Conservation (phyloP, 257 asterid genomes). For the Cordia subcordata region DNA sequence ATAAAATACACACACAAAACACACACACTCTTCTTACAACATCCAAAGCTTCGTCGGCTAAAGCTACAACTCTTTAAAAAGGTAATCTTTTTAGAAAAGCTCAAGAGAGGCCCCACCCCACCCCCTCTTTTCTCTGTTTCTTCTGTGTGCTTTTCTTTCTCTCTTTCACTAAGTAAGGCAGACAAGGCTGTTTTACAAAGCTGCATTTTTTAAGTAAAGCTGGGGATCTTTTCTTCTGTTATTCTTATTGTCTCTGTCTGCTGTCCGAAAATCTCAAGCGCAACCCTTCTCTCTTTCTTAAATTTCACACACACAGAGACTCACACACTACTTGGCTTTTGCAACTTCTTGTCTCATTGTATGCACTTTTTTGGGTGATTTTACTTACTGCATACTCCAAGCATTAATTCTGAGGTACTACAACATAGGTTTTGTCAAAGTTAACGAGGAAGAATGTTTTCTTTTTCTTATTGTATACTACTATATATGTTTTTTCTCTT, state of each 20-base stretch:
- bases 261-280: neutral
- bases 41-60: slow-evolving; percentile 8
- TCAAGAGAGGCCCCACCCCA: slow-evolving; percentile 27
- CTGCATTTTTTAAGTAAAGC: neutral
- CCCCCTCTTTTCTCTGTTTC: neutral
- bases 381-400: too few relatives aligned
- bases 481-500: neutral
- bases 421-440: too few relatives aligned
- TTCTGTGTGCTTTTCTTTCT: neutral
- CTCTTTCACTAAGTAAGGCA: neutral
- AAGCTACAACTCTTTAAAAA: slow-evolving; percentile 37
- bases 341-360: neutral
- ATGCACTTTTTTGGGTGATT: too few relatives aligned
- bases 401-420: too few relatives aligned
- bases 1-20: too few relatives aligned
- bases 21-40: slow-evolving; percentile 16
- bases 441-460: too few relatives aligned
- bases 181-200: neutral
- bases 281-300: neutral
- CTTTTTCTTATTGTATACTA: neutral
- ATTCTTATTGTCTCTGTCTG: neutral
- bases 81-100: slow-evolving; percentile 60
- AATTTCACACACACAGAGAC: too few relatives aligned
- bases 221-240: neutral
- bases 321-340: neutral